Evolutionary conservation across 2,329 filamentous ascomycete genomes (phyloP), one percentile per base, ranked within the genome.

Genomic region (Annulohypoxylon truncatum): DNA sequence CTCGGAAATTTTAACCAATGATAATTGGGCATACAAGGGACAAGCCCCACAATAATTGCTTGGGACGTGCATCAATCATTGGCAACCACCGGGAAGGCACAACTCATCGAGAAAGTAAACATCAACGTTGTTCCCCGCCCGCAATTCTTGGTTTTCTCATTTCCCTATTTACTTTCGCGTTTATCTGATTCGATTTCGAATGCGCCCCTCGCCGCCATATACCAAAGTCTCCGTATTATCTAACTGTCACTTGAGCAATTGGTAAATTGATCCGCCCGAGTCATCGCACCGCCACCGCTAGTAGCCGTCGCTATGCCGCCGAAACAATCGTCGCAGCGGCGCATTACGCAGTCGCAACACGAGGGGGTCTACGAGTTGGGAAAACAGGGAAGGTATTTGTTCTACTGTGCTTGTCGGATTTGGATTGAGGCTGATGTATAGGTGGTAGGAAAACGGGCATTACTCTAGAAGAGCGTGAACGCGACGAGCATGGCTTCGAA

Each of bases 401-500:
- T 22, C 28, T 29, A 5, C 18, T 29, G 53, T 13, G 18, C 15
- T 54, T 29, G 4, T 6, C 7, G 1, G 31, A 15, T 2, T 18
- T 35, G 8, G 1, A 55, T 50, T 22, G n/a, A 38, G n/a, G 33
- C 64, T 69, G 26, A 70, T 53, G 4, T 24, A 68, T 69, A 7
- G 24, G 68, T 69, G 50, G 52, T 71, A 97, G 95, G 72, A 96
- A 97, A 85, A 99, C 96, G 0, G 96, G 96, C 46, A 87, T 97
- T 24, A 91, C 89, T 0, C 80, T 98, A 29, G 88, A 89, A 74
- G 93, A 97, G 74, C 93, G 93, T 55, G 83, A 90, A 66, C 91
- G 93, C 80, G 95, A 98, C 80, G 94, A 96, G 77, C 85, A 97
- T 84, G 96, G 95, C 78, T 89, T 99, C 83, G 93, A 97, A 77